Conservation (phyloP, 257 asterid species). For the Solanum chmielewskii region DNA sequence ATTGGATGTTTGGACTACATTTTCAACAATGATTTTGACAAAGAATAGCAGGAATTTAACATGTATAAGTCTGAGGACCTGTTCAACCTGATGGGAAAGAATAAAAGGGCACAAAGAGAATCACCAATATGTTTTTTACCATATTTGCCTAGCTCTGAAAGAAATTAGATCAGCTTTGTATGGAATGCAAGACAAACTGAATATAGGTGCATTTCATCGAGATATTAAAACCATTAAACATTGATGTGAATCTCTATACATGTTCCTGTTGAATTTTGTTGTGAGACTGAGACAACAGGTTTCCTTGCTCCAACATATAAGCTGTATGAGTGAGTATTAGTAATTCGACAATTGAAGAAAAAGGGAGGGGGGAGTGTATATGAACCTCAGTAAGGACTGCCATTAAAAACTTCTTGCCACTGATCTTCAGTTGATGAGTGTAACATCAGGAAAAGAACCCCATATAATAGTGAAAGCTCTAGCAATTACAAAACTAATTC, state of each 20-base stretch:
- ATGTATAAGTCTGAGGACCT: background rate
- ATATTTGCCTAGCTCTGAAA: background rate
- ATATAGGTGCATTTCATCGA: background rate
- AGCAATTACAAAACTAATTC: background rate
- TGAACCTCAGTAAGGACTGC: conserved; percentile 13
- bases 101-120: background rate
- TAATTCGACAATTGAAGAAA: conserved; percentile 20
- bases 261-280: conserved; percentile 38
- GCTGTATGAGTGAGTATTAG: conserved; percentile 19
- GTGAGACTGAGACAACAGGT: conserved; percentile 3
- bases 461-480: background rate
- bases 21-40: background rate
- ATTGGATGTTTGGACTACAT: background rate
- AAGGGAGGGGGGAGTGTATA: background rate
- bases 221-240: background rate
- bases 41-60: background rate
- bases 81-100: background rate
- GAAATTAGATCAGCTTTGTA: background rate
- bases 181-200: background rate
- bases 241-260: conserved; percentile 23
- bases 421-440: conserved; percentile 10
- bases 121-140: background rate
- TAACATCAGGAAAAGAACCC: conserved; percentile 5
- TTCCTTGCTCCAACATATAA: conserved; percentile 25
- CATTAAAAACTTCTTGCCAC: conserved; percentile 7